Evolutionary conservation across 139 green algal genomes (phyloP).

Genomic region (Edaphochlamys debaryana): DNA sequence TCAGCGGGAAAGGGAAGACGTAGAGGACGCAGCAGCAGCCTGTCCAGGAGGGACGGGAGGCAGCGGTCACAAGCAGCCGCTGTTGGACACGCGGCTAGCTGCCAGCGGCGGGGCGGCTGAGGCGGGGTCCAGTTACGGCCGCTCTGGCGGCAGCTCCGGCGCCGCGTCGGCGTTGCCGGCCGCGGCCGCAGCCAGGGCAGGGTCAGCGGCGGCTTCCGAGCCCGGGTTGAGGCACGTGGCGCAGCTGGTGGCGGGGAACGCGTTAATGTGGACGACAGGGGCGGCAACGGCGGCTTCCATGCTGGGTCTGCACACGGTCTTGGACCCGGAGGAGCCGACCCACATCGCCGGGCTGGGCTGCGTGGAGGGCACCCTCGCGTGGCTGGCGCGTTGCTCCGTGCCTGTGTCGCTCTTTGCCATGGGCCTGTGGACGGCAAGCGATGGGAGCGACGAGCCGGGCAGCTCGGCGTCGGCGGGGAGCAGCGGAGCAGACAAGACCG

Average conservation of each 20-base stretch:
- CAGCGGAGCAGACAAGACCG: no score
- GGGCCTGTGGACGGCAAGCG: slow-evolving; percentile 50
- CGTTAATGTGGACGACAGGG: slow-evolving; percentile 57
- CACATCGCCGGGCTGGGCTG: slow-evolving; percentile 39
- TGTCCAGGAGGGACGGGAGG: background rate
- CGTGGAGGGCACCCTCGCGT: slow-evolving; percentile 46
- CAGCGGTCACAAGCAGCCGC: background rate
- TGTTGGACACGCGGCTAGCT: no score
- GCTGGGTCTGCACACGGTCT: slow-evolving; percentile 18
- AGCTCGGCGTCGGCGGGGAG: no score
- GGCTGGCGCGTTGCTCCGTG: slow-evolving; percentile 52
- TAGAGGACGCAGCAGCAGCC: no score
- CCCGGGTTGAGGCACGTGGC: slow-evolving; percentile 9
- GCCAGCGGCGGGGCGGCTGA: no score
- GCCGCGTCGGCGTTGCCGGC: background rate
- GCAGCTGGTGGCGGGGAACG: slow-evolving; percentile 39
- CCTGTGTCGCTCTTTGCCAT: slow-evolving; percentile 60
- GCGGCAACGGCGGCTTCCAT: slow-evolving; percentile 39
- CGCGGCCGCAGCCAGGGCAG: no score
- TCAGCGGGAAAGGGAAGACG: no score
- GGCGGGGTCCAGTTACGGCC: no score
- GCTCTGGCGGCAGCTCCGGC: background rate
- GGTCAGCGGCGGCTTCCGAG: no score
- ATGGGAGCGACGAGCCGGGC: no score
- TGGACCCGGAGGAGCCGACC: slow-evolving; percentile 40